Conservation (phyloP, 1,139 yeast genomes). For the Taphrina communis region DNA sequence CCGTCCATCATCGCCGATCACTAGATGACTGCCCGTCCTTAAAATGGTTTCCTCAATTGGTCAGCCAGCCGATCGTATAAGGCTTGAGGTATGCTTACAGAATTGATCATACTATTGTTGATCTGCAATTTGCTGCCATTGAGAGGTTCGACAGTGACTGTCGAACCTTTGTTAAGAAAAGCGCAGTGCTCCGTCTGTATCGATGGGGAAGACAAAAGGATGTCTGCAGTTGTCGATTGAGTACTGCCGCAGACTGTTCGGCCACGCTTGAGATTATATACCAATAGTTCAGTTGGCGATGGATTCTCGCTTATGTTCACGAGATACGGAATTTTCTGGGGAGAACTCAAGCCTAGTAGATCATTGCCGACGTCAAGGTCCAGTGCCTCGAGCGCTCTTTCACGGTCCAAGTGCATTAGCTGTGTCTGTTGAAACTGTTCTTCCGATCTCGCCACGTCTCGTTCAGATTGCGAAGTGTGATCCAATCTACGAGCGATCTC, state of each 20-base stretch:
- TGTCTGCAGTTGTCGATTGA: slow-evolving; percentile 44
- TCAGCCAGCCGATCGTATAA: too few species aligned
- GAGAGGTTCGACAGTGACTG: slow-evolving; percentile 45
- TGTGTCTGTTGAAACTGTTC: slow-evolving; percentile 48
- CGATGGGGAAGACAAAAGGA: slow-evolving; percentile 47
- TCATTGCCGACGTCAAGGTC: slow-evolving; percentile 48
- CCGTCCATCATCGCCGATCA: slow-evolving; percentile 47
- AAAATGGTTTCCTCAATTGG: slow-evolving; percentile 26
- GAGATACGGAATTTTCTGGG: slow-evolving; percentile 49
- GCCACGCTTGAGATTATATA: slow-evolving; percentile 49
- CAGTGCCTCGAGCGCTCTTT: slow-evolving; percentile 48
- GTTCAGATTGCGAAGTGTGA: slow-evolving; percentile 48
- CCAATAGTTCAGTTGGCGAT: slow-evolving; percentile 48
- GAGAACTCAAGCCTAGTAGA: slow-evolving; percentile 48
- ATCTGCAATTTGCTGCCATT: slow-evolving; percentile 47
- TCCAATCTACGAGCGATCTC: slow-evolving; percentile 48
- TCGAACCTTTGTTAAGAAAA: slow-evolving; percentile 46
- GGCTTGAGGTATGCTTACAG: slow-evolving; percentile 2
- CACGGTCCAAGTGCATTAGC: slow-evolving; percentile 46
- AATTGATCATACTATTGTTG: slow-evolving; percentile 47
- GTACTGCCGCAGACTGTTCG: slow-evolving; percentile 48
- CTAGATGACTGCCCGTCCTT: slow-evolving; percentile 48
- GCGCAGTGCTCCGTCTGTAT: slow-evolving; percentile 48
- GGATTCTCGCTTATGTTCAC: slow-evolving; percentile 51
- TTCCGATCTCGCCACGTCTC: slow-evolving; percentile 49